Evolutionary conservation across 2,329 filamentous ascomycete species (phyloP).

Genomic region (Phialemoniopsis sp.): DNA sequence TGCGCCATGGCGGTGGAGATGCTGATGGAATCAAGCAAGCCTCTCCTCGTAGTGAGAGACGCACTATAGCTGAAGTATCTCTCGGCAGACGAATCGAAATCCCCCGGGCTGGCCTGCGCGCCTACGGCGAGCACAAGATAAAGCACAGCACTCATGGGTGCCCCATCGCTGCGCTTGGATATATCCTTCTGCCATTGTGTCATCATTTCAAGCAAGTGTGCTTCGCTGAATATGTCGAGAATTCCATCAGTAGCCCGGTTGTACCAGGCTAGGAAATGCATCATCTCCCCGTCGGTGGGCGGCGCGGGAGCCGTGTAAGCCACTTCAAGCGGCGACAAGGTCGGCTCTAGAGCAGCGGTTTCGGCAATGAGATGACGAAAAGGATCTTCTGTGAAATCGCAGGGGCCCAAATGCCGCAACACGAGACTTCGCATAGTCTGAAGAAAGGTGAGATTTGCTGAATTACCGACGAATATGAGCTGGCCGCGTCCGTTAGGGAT

Average conservation of each 20-base stretch:
- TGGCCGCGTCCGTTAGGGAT: slow-evolving; percentile 24
- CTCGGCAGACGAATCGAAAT: too few relatives aligned
- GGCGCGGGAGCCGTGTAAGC: slow-evolving; percentile 10
- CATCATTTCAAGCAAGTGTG: slow-evolving; percentile 17
- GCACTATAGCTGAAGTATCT: too few relatives aligned
- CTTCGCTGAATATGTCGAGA: slow-evolving; percentile 24
- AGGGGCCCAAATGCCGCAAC: slow-evolving; percentile 19
- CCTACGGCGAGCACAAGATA: too few relatives aligned
- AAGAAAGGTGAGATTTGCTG: slow-evolving; percentile 25
- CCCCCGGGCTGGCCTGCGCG: too few relatives aligned
- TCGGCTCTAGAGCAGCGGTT: slow-evolving; percentile 18
- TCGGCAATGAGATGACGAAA: slow-evolving; percentile 26
- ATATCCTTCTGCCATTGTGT: too few relatives aligned
- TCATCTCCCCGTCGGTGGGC: slow-evolving; percentile 15
- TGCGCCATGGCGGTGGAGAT: too few relatives aligned
- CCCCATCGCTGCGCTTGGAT: too few relatives aligned
- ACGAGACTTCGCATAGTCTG: slow-evolving; percentile 27
- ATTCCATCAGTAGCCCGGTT: slow-evolving; percentile 18
- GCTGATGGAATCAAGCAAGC: too few relatives aligned
- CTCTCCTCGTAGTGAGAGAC: too few relatives aligned
- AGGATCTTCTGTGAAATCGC: slow-evolving; percentile 26
- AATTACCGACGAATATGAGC: slow-evolving; percentile 29
- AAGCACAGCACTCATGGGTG: too few relatives aligned
- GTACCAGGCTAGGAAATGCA: slow-evolving; percentile 24
- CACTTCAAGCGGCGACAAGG: slow-evolving; percentile 16